phyloP scores from a whole-genome alignment of 2,329 filamentous ascomycete species.

The Thielaviopsis punctulata region DNA sequence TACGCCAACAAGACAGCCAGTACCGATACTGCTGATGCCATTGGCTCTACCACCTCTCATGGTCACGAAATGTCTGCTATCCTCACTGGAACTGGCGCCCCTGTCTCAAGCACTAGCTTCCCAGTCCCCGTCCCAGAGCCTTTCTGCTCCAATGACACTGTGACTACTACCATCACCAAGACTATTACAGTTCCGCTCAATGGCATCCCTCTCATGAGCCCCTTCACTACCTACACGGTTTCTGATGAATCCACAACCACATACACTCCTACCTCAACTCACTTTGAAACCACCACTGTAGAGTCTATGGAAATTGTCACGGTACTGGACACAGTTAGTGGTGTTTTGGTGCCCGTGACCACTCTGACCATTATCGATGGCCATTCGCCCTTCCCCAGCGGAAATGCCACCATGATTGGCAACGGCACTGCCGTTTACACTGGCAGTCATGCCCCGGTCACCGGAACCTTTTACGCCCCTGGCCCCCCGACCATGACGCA shows the following conservation, averaged over 20 bases:
- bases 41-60: constrained; percentile 4
- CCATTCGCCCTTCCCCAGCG: constrained; percentile 7
- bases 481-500: neutral
- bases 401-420: constrained; percentile 1
- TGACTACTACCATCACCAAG: constrained; percentile 11
- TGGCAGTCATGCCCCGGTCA: neutral
- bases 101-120: neutral
- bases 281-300: constrained; percentile 5
- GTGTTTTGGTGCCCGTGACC: constrained; percentile 5
- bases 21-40: neutral
- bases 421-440: constrained; percentile 1
- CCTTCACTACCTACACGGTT: constrained; percentile 6
- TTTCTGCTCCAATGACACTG: neutral
- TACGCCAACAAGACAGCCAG: neutral
- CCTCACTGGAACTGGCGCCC: neutral
- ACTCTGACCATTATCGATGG: constrained; percentile 9
- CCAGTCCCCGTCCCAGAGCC: neutral
- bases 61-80: neutral
- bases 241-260: constrained; percentile 6
- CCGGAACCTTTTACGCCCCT: neutral
- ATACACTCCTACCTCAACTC: constrained; percentile 6
- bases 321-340: constrained; percentile 4
- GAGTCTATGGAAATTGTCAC: constrained; percentile 6
- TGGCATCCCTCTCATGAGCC: neutral
- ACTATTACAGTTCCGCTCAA: constrained; percentile 4